Conservation (phyloP, 306 rosid genomes). For the Vigna unguiculata region DNA sequence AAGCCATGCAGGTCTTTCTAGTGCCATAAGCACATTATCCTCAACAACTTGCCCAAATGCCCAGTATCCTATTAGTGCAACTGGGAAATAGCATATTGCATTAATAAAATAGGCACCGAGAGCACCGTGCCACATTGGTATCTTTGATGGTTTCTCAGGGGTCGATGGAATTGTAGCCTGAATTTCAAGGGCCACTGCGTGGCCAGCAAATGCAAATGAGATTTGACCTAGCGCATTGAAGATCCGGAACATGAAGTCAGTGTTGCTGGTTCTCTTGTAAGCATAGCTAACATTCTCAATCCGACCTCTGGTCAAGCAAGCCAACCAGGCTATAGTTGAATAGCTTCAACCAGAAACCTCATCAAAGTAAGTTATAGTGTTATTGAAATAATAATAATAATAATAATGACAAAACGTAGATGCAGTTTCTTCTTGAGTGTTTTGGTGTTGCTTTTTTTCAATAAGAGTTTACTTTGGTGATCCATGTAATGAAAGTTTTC, state of each 20-base stretch:
- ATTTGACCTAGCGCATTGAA: slow-evolving; percentile 91
- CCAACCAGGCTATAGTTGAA: slow-evolving; percentile 93
- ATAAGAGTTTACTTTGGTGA: background rate
- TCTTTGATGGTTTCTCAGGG: slow-evolving; percentile 80
- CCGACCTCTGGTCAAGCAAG: slow-evolving; percentile 65
- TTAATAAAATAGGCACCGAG: slow-evolving; percentile 77
- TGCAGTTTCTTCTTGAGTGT: background rate
- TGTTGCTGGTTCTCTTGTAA: slow-evolving; percentile 66
- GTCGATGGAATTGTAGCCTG: slow-evolving; percentile 97
- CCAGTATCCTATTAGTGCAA: slow-evolving; percentile 89
- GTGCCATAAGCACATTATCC: slow-evolving; percentile 74
- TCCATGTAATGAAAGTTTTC: background rate
- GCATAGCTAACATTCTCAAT: slow-evolving; percentile 77
- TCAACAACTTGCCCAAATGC: slow-evolving; percentile 80
- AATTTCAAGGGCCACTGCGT: slow-evolving; percentile 89
- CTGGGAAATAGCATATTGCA: slow-evolving; percentile 93
- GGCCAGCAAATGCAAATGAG: slow-evolving; percentile 93
- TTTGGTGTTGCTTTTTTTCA: background rate
- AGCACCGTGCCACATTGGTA: slow-evolving; percentile 90
- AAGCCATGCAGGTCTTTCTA: slow-evolving; percentile 82
- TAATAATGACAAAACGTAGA: background rate
- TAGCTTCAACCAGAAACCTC: slow-evolving; percentile 60
- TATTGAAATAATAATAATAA: background rate
- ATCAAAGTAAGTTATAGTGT: background rate
- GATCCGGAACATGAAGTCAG: slow-evolving; percentile 67